phyloP scores from a whole-genome alignment of 2,329 filamentous ascomycete genomes.

The Botrytis cinerea region DNA sequence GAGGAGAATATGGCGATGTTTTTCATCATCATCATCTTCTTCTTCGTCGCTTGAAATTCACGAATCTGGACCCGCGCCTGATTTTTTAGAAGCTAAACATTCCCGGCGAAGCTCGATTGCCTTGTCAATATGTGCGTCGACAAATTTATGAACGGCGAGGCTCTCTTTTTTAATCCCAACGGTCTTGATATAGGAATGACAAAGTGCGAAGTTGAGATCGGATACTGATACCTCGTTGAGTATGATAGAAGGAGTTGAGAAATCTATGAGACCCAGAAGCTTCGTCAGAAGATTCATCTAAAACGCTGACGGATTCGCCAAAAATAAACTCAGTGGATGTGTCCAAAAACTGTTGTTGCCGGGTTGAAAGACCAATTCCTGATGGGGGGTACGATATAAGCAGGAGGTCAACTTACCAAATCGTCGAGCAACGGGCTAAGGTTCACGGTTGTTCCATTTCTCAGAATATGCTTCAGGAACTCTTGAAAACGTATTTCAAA shows the following conservation, averaged over 20 bases:
- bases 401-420: background rate
- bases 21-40: background rate
- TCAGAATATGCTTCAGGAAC: constrained; percentile 9
- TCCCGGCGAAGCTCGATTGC: background rate
- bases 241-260: background rate
- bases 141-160: background rate
- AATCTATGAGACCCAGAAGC: background rate
- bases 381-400: background rate
- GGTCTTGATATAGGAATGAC: background rate
- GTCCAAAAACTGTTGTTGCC: constrained; percentile 35
- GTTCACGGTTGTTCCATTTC: constrained; percentile 29
- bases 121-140: background rate
- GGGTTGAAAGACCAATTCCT: background rate
- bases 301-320: constrained; percentile 51
- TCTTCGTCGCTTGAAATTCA: background rate
- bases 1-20: background rate
- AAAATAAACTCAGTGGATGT: constrained; percentile 50
- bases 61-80: too few relatives aligned
- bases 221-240: background rate
- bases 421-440: background rate
- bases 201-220: background rate
- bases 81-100: background rate
- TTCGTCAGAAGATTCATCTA: background rate
- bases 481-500: constrained; percentile 59
- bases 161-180: background rate